These are phyloP conservation scores for Fusarium pininemorale DNA, from an alignment of 2,329 filamentous ascomycete genomes.

Conservation along the genomic window DNA sequence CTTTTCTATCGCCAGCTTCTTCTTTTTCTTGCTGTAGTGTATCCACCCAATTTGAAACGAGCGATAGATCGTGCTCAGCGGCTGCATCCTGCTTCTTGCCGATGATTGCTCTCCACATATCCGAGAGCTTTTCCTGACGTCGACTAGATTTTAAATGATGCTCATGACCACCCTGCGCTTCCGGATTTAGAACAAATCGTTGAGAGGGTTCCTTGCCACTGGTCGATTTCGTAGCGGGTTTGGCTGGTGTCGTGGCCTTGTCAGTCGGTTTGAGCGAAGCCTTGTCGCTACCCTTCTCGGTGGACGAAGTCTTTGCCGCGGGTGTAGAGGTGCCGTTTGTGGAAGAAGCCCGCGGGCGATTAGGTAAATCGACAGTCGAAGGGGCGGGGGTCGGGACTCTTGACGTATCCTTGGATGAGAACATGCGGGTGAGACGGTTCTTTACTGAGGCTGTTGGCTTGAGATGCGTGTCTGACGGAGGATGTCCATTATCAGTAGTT, in stretches of 20 bases:
- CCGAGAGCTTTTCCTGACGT: constrained; percentile 92
- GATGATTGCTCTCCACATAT: constrained; percentile 88
- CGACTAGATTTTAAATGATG: constrained; percentile 90
- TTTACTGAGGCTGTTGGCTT: constrained; percentile 63
- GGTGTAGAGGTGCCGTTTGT: constrained; percentile 50
- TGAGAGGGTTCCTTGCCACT: constrained; percentile 51
- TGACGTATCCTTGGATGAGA: constrained; percentile 65
- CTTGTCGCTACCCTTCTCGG: constrained; percentile 49
- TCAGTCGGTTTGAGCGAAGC: constrained; percentile 38
- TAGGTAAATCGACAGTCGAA: constrained; percentile 46
- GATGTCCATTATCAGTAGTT: constrained; percentile 40
- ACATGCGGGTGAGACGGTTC: constrained; percentile 72
- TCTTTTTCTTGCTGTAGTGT: constrained; percentile 90
- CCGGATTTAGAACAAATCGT: constrained; percentile 62
- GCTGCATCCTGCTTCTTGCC: constrained; percentile 82
- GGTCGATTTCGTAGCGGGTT: constrained; percentile 44
- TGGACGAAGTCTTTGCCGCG: constrained; percentile 55
- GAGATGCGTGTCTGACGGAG: constrained; percentile 31
- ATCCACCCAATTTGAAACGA: constrained; percentile 97
- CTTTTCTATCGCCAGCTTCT: constrained; percentile 82
- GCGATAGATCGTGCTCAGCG: constrained; percentile 84
- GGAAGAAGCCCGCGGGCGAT: constrained; percentile 50
- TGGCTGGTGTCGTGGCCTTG: constrained; percentile 39
- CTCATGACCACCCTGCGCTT: constrained; percentile 76
- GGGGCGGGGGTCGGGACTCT: constrained; percentile 47